phyloP scores from a whole-genome alignment of 371 early-diverging fungal genomes.

The Actinomortierella wolfii region DNA sequence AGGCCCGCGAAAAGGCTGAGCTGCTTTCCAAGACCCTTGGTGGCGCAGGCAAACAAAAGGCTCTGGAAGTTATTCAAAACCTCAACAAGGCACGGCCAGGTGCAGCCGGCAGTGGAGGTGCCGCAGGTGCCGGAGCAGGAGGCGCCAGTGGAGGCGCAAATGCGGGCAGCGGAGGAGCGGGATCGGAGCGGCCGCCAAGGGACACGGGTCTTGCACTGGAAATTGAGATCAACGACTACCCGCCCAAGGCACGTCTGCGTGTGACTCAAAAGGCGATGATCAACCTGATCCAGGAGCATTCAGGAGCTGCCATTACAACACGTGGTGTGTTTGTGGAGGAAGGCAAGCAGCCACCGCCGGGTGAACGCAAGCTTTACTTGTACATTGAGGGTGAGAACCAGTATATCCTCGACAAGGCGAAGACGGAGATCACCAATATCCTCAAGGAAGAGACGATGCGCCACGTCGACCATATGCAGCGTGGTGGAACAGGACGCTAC shows the following conservation, averaged over 20 bases:
- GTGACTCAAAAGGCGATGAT: constrained; percentile 94
- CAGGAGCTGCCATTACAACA: constrained; percentile 94
- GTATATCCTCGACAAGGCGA: constrained; percentile 89
- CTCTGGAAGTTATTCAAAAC: constrained; percentile 40
- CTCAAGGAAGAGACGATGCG: constrained; percentile 82
- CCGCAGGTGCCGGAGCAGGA: constrained; percentile 24
- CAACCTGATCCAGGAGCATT: constrained; percentile 85
- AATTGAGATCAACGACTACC: constrained; percentile 97
- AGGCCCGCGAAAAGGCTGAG: constrained; percentile 37
- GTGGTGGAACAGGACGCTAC: constrained; percentile 26
- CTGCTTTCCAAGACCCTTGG: constrained; percentile 27
- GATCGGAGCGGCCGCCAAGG: constrained; percentile 27
- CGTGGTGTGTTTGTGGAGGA: constrained; percentile 88
- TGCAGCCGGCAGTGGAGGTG: constrained; percentile 11
- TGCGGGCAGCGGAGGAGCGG: constrained; percentile 26
- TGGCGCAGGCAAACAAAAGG: constrained; percentile 42
- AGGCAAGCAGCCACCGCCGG: constrained; percentile 76
- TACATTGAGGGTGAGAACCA: constrained; percentile 95
- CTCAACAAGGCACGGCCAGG: constrained; percentile 31
- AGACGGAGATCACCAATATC: constrained; percentile 89
- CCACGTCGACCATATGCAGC: constrained; percentile 60
- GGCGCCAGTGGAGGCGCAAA: constrained; percentile 48
- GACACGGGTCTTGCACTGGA: constrained; percentile 71
- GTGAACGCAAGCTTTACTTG: constrained; percentile 91
- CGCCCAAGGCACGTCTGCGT: constrained; percentile 94